Evolutionary conservation across 345 rosid species (phyloP).

Genomic region (Turnera subulata): DNA sequence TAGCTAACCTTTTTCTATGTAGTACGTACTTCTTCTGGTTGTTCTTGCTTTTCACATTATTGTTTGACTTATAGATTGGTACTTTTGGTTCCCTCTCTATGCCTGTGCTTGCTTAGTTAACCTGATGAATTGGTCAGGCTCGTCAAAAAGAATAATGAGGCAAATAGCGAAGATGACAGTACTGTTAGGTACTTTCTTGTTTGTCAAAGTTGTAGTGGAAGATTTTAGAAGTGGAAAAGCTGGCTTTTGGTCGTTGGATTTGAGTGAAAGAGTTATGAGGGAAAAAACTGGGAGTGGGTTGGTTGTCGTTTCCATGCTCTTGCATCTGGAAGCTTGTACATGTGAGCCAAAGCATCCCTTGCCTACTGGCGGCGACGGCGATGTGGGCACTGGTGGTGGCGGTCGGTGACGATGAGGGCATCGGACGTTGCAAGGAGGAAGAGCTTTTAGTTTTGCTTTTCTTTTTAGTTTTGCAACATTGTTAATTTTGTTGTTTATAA

Average conservation of each 20-base stretch:
- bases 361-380: no score
- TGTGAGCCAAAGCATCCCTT: background rate
- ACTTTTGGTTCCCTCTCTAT: slow-evolving; percentile 78
- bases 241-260: slow-evolving; percentile 58
- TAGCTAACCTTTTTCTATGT: background rate
- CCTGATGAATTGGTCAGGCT: slow-evolving; percentile 31
- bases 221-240: slow-evolving; percentile 23
- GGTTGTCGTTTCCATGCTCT: slow-evolving; percentile 57
- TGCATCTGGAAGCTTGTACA: slow-evolving; percentile 43
- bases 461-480: no score
- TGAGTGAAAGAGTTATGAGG: slow-evolving; percentile 60
- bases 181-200: slow-evolving; percentile 41
- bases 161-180: slow-evolving; percentile 29
- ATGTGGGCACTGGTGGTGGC: no score
- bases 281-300: slow-evolving; percentile 81
- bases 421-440: no score
- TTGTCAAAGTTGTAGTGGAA: slow-evolving; percentile 52
- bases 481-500: no score
- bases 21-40: no score
- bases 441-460: no score
- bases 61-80: slow-evolving; percentile 60
- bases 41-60: no score
- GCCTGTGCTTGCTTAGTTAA: slow-evolving; percentile 52
- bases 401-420: no score
- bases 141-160: slow-evolving; percentile 16